phyloP scores from a whole-genome alignment of 257 asterid genomes.

The Nicotiana obtusifolia region DNA sequence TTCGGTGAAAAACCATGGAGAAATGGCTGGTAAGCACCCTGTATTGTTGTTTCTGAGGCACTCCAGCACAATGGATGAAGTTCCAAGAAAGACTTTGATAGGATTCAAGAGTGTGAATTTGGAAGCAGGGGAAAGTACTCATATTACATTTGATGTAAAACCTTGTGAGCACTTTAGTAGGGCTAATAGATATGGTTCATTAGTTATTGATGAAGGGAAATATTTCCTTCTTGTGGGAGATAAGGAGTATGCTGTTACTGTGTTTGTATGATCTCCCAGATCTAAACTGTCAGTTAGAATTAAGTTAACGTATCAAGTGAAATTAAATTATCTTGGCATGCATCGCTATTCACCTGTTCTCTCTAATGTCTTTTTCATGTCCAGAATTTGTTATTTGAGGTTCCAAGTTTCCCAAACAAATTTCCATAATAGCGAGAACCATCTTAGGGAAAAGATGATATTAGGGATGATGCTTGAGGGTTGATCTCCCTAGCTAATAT shows the following conservation, averaged over 20 bases:
- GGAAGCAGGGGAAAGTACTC: constrained; percentile 26
- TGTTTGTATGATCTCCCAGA: constrained; percentile 25
- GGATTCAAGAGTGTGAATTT: constrained; percentile 45
- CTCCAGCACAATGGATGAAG: constrained; percentile 17
- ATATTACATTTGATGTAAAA: constrained; percentile 26
- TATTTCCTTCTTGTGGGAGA: constrained; percentile 37
- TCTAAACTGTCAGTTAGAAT: neutral
- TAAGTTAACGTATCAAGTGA: neutral
- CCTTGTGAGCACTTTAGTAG: constrained; percentile 50
- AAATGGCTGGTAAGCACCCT: constrained; percentile 47
- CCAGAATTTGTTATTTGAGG: no score
- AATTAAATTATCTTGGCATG: neutral
- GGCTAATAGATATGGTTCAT: constrained; percentile 37
- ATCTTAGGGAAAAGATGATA: no score
- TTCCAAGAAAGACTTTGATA: constrained; percentile 37
- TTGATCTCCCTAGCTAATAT: no score
- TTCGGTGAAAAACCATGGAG: constrained; percentile 37
- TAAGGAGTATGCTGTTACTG: constrained; percentile 30
- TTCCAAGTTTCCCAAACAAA: no score
- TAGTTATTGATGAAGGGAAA: constrained; percentile 46
- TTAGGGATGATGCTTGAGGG: no score
- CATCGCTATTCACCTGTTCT: neutral
- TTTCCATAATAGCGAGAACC: no score
- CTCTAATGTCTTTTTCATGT: no score
- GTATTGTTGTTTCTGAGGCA: constrained; percentile 32